A percentile compares a stretch with the other conserved stretches of the same genome.
phyloP scores from a whole-genome alignment of 2,329 filamentous ascomycete species.

The Aspergillus sp. region DNA sequence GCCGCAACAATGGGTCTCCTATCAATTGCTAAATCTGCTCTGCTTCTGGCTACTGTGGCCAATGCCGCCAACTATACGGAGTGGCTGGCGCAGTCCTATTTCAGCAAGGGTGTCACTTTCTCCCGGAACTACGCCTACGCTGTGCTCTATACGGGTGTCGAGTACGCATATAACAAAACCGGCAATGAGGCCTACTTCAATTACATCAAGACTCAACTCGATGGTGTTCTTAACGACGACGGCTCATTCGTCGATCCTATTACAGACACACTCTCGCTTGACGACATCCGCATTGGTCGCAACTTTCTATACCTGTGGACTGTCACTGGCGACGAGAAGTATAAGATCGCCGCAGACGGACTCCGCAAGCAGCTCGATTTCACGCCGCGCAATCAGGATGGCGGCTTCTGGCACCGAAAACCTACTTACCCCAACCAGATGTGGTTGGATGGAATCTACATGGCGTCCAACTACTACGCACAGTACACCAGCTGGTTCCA shows the following conservation, averaged over 20 bases:
- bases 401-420: conserved; percentile 17
- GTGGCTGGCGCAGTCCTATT: conserved; percentile 14
- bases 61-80: conserved; percentile 15
- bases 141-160: conserved; percentile 15
- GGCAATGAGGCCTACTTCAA: neutral
- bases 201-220: conserved; percentile 14
- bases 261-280: conserved; percentile 10
- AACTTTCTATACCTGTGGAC: conserved; percentile 17
- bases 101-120: conserved; percentile 9
- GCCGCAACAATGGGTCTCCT: neutral
- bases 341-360: conserved; percentile 15
- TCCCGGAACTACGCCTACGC: conserved; percentile 19
- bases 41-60: conserved; percentile 2
- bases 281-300: conserved; percentile 16
- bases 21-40: neutral
- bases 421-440: conserved; percentile 18
- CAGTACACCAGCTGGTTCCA: conserved; percentile 17
- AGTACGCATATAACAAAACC: conserved; percentile 18
- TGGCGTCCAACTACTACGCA: conserved; percentile 16
- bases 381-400: conserved; percentile 15
- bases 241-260: conserved; percentile 8
- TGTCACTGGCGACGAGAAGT: conserved; percentile 13
- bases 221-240: conserved; percentile 9
- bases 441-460: conserved; percentile 21
- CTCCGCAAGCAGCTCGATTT: conserved; percentile 15